Evolutionary conservation across 2,329 filamentous ascomycete genomes (phyloP).

Genomic region (Fusarium dlaminii): DNA sequence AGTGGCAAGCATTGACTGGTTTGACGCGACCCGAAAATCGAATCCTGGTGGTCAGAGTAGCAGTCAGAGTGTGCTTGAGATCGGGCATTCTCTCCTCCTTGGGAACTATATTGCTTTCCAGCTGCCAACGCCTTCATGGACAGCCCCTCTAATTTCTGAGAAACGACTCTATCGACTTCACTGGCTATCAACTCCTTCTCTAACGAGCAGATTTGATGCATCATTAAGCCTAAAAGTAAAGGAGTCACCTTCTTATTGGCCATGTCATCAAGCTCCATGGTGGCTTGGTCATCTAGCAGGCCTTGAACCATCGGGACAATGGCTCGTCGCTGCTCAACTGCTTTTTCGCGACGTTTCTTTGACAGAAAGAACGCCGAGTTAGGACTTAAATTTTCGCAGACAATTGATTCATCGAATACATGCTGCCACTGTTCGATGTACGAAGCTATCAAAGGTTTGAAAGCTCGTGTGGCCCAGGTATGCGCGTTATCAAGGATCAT

Average conservation of each 20-base stretch:
- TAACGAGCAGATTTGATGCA: not conserved
- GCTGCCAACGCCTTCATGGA: not conserved
- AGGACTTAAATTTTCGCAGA: not conserved
- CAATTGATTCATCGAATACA: not conserved
- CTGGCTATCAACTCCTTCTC: not conserved
- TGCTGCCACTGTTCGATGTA: conserved; percentile 31
- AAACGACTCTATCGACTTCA: conserved; percentile 7
- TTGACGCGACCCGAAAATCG: not conserved
- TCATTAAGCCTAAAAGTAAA: conserved; percentile 14
- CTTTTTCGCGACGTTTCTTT: not conserved
- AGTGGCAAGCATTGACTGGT: not conserved
- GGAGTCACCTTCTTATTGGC: conserved; percentile 8
- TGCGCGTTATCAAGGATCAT: conserved; percentile 36
- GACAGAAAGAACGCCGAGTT: not conserved
- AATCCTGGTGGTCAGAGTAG: not conserved
- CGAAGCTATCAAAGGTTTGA: conserved; percentile 26
- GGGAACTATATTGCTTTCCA: not conserved
- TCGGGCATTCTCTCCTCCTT: not conserved
- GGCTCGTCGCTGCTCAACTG: not conserved
- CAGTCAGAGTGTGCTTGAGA: not conserved
- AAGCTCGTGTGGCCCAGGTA: conserved; percentile 35
- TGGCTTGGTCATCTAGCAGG: not conserved
- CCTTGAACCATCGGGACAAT: conserved; percentile 4
- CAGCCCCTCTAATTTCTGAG: not conserved
- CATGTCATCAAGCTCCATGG: not conserved